Evolutionary conservation across 495 filamentous ascomycete species (phyloP), one percentile per base, ranked within the genome.

Genomic region (Achaetomiella virescens): DNA sequence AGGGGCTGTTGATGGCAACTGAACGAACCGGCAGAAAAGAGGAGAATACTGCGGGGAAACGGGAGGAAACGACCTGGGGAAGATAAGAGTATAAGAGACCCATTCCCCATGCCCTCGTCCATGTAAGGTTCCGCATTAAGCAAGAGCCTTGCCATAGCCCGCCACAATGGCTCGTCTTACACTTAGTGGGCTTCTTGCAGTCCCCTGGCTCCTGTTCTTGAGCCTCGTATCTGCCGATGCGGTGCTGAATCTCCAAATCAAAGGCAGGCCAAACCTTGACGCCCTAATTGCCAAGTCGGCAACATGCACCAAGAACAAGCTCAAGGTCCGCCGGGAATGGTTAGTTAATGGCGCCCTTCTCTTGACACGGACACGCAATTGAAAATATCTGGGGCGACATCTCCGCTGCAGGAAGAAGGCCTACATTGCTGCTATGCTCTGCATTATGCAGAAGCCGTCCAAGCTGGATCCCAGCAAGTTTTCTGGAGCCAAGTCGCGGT

Each of bases 351-450:
- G 0, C 20, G 21, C 12, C 25, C 17, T 35, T 3, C 2, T 14
- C 40, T n/a, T 27, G 15, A 29, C 12, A 15, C 1, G 14, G 0
- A 2, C 25, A 18, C 9, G 1, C n/a, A 10, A 29, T 43, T 46
- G 27, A 46, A 33, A 25, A 18, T 47, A 38, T 18, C 45, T 85
- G 84, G 81, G 73, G 74, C 43, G 65, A 76, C 15, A 70, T 85
- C 10, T 61, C 69, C 1, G 68, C 62, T 7, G 37, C 48, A 0
- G 74, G 59, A 80, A 77, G 62, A 79, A 72, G 46, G 66, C 67
- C 17, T 90, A 86, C 62, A 86, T 85, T 52, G 65, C 76, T 29
- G 83, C 86, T 8, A 78, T 90, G 31, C 70, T 81, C 22, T 90
- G 88, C 62, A 59, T 91, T n/a, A 75, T 81, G 45, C 50, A 59